Base-by-base conservation (phyloP, 768 basidiomycete genomes). In the Podaxis pistillaris region DNA sequence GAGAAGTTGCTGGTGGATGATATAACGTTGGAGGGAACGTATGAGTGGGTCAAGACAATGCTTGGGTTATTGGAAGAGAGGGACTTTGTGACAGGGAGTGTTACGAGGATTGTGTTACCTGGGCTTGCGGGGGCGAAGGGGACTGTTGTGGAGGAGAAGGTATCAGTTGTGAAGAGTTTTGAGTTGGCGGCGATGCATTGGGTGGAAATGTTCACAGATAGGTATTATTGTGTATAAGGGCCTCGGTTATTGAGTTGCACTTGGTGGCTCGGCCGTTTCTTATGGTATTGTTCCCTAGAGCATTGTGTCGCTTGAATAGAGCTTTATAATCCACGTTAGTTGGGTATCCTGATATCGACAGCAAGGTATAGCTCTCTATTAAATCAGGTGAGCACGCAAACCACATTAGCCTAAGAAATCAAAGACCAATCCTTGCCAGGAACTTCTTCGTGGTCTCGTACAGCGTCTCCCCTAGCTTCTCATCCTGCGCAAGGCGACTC, bases 401-500 rank as follows among this genome's bases (percentile, higher is more conserved):
- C 1, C 15, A 15, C 26, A 28, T 24, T 15, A 52, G 12, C 6
- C 19, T 2, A 8, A 19, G 30, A 28, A n/a, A 33, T 37, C 22
- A 54, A 6, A 60, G 15, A 22, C 53, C 63, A 28, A 63, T 52
- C 6, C 36, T 28, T 12, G 50, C 47, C 58, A 66, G 56, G 24
- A 63, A 51, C 17, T 28, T 56, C 38, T 51, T 59, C 37, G 63
- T 66, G n/a, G 54, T 53, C 56, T 52, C 56, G 56, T 62, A 63
- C 36, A 65, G 13, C 40, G 55, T 49, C 11, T 63, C 63, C 12
- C 46, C 64, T 4, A 66, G 40, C 3, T 56, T 60, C 36, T 68
- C 66, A 24, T 67, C 53, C 53, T 65, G 54, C 26, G 59, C 66
- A 9, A 55, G 59, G 40, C 51, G 55, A 33, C 63, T 60, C 2